Conservation (phyloP, 2,329 filamentous ascomycete species). For the Metarhizium humberi region DNA sequence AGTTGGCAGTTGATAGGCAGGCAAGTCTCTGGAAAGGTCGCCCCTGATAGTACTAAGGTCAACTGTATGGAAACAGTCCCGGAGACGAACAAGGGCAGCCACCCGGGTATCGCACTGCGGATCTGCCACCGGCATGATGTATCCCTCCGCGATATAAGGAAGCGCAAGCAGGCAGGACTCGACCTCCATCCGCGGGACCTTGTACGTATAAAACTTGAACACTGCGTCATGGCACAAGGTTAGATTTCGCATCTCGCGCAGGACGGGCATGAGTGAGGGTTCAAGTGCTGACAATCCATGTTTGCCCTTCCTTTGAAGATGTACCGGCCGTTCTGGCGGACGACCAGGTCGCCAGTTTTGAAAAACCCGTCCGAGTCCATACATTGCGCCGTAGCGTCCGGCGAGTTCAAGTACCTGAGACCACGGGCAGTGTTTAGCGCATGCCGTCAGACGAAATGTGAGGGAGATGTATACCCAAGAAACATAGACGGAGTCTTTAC, state of each 20-base stretch:
- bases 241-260: neutral
- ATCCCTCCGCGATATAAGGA: neutral
- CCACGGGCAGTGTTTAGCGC: no score
- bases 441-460: no score
- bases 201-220: neutral
- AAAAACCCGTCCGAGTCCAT: no score
- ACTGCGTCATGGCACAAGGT: neutral
- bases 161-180: neutral
- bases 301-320: neutral
- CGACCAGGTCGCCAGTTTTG: no score
- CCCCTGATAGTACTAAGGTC: no score
- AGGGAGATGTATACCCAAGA: no score
- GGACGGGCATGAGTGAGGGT: neutral
- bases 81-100: neutral
- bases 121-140: neutral
- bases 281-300: neutral
- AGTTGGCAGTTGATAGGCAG: no score
- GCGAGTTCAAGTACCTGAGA: no score
- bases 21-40: no score
- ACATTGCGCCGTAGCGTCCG: no score
- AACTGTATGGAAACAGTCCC: neutral
- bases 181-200: neutral
- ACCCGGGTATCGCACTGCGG: neutral
- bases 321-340: neutral
- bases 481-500: no score